Evolutionary conservation across 2,329 filamentous ascomycete species (phyloP).

Genomic region (Exserohilum turcica): DNA sequence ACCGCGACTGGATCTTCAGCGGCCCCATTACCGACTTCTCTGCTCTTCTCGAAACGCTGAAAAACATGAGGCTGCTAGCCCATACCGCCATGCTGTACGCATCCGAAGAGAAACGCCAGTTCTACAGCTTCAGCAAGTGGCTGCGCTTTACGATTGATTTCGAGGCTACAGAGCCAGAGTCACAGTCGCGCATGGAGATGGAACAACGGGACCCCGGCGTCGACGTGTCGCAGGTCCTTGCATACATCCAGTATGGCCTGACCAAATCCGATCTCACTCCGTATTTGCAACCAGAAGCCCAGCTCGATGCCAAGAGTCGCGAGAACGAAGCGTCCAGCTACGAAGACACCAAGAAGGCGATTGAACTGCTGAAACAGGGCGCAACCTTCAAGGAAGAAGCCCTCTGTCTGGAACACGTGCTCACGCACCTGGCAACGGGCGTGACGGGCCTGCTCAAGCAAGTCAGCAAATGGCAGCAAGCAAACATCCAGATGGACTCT

Average conservation of each 20-base stretch:
- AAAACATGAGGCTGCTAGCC: slow-evolving; percentile 74
- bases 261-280: slow-evolving; percentile 67
- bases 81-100: slow-evolving; percentile 74
- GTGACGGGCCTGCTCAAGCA: slow-evolving; percentile 43
- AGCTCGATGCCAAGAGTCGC: slow-evolving; percentile 17
- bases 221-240: slow-evolving; percentile 72
- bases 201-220: slow-evolving; percentile 77
- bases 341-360: slow-evolving; percentile 42
- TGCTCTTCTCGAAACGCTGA: slow-evolving; percentile 67
- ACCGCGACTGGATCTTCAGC: slow-evolving; percentile 64
- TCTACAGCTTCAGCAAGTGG: slow-evolving; percentile 81
- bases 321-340: slow-evolving; percentile 23
- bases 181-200: slow-evolving; percentile 68
- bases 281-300: slow-evolving; percentile 59
- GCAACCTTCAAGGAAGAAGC: slow-evolving; percentile 47
- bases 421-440: slow-evolving; percentile 41
- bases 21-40: slow-evolving; percentile 53
- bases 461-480: slow-evolving; percentile 52
- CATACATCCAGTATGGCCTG: slow-evolving; percentile 77
- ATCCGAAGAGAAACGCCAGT: slow-evolving; percentile 78
- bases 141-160: slow-evolving; percentile 81
- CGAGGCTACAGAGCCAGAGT: slow-evolving; percentile 67
- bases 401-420: slow-evolving; percentile 49
- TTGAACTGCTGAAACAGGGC: slow-evolving; percentile 50
- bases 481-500: slow-evolving; percentile 69